A percentile compares a stretch with the other conserved stretches of the same genome.
Evolutionary conservation across 116 monocot genomes (phyloP).

Genomic region (Papilionanthe hybrid): DNA sequence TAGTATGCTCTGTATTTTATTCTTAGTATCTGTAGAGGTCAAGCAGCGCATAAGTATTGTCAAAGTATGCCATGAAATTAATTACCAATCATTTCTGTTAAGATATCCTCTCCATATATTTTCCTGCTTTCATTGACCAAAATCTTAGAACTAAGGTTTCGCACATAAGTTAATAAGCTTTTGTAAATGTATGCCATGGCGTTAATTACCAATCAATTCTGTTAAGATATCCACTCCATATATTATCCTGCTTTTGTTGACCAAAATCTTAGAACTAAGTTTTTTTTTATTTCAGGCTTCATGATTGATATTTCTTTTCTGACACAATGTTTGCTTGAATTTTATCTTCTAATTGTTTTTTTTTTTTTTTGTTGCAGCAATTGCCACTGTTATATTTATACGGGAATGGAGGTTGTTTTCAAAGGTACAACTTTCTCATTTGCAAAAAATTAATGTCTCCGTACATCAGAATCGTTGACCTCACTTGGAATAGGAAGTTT

Average conservation of each 20-base stretch:
- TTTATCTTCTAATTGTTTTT: slow-evolving; percentile 9
- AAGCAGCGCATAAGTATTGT: background rate
- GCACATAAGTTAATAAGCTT: too few relatives aligned
- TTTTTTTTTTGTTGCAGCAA: slow-evolving; percentile 47
- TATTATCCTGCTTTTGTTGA: too few relatives aligned
- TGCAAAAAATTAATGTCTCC: background rate
- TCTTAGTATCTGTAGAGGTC: too few relatives aligned
- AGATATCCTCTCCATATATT: background rate
- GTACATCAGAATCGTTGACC: background rate
- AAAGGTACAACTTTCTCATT: slow-evolving; percentile 34
- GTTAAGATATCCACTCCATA: too few relatives aligned
- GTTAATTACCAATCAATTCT: too few relatives aligned
- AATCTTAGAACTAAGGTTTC: background rate
- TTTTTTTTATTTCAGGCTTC: background rate
- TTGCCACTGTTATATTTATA: slow-evolving; percentile 57
- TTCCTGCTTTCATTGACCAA: background rate
- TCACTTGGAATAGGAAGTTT: background rate
- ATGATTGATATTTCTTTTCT: background rate
- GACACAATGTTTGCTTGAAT: background rate
- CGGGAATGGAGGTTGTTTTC: slow-evolving; percentile 38
- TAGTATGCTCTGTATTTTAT: background rate
- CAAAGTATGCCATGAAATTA: background rate
- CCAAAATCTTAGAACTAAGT: too few relatives aligned
- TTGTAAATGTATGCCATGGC: too few relatives aligned
- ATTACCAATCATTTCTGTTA: background rate